A percentile compares a stretch with the other conserved stretches of the same genome.
Evolutionary conservation across 2,329 filamentous ascomycete species (phyloP).

Genomic region (Trichoderma lentiforme): DNA sequence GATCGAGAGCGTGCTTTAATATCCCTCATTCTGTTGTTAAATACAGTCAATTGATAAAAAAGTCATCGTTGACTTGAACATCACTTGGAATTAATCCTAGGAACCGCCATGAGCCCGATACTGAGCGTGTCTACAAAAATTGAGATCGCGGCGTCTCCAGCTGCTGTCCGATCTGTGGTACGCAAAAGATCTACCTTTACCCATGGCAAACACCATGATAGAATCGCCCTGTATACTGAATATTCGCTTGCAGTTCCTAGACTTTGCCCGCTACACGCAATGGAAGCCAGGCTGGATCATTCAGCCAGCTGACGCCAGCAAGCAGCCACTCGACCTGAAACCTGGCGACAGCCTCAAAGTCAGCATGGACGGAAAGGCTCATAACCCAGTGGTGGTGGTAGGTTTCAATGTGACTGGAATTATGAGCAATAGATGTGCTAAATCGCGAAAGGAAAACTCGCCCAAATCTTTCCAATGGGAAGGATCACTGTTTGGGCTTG

Average conservation of each 20-base stretch:
- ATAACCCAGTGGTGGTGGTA: conserved; percentile 1
- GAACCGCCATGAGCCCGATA: not conserved
- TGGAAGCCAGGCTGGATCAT: conserved; percentile 12
- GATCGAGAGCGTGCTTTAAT: not conserved
- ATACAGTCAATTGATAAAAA: not conserved
- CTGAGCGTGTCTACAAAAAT: conserved; percentile 12
- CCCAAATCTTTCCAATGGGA: conserved; percentile 7
- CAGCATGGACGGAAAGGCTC: not conserved
- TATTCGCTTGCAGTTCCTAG: not conserved
- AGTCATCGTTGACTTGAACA: too few relatives aligned
- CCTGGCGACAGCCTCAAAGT: conserved; percentile 1
- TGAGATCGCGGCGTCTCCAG: conserved; percentile 12
- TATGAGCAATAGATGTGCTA: not conserved
- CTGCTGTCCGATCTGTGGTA: conserved; percentile 8
- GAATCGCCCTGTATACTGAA: not conserved
- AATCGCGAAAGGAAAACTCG: not conserved
- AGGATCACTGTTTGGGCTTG: conserved; percentile 8
- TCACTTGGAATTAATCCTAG: not conserved
- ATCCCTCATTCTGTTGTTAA: not conserved
- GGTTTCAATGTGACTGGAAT: not conserved
- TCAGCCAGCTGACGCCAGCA: not conserved
- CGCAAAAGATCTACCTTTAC: not conserved
- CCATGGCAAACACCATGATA: not conserved
- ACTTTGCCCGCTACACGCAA: conserved; percentile 9
- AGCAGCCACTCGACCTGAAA: conserved; percentile 7